Conservation (phyloP, 2,329 filamentous ascomycete genomes). For the Cladophialophora immunda region DNA sequence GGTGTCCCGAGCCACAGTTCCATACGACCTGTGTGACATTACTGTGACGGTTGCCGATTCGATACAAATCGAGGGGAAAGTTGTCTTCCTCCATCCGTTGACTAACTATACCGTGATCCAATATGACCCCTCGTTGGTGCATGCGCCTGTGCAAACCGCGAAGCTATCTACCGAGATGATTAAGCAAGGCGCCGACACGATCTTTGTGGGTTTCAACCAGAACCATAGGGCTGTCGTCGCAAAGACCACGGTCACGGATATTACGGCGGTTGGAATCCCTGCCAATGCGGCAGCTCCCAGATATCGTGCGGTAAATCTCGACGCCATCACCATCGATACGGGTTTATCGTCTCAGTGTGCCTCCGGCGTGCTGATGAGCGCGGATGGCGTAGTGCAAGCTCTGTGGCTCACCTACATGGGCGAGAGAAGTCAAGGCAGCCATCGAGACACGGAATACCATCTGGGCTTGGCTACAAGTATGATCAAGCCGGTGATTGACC, state of each 20-base stretch:
- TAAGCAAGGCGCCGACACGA: constrained; percentile 90
- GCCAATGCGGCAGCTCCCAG: constrained; percentile 90
- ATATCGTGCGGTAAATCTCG: constrained; percentile 93
- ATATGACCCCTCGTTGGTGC: constrained; percentile 92
- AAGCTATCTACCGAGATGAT: constrained; percentile 82
- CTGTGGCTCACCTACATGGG: constrained; percentile 97
- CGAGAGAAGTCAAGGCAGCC: constrained; percentile 78
- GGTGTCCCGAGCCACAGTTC: constrained; percentile 91
- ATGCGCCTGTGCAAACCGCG: constrained; percentile 90
- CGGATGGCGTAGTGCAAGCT: constrained; percentile 92
- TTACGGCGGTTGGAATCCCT: constrained; percentile 95
- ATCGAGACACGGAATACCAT: constrained; percentile 95
- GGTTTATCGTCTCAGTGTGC: constrained; percentile 90
- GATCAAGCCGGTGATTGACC: constrained; percentile 83
- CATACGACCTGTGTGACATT: constrained; percentile 96
- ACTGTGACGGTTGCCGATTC: constrained; percentile 96
- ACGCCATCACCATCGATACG: constrained; percentile 96
- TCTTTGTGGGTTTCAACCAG: constrained; percentile 98
- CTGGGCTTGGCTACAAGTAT: constrained; percentile 90
- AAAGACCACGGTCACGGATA: constrained; percentile 94
- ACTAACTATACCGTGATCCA: constrained; percentile 97
- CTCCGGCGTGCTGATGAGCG: constrained; percentile 87
- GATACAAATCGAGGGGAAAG: constrained; percentile 91
- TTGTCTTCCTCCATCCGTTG: constrained; percentile 93
- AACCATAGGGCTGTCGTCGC: constrained; percentile 93